phyloP scores from a whole-genome alignment of 2,329 filamentous ascomycete species.

The Microdochium paspali region DNA sequence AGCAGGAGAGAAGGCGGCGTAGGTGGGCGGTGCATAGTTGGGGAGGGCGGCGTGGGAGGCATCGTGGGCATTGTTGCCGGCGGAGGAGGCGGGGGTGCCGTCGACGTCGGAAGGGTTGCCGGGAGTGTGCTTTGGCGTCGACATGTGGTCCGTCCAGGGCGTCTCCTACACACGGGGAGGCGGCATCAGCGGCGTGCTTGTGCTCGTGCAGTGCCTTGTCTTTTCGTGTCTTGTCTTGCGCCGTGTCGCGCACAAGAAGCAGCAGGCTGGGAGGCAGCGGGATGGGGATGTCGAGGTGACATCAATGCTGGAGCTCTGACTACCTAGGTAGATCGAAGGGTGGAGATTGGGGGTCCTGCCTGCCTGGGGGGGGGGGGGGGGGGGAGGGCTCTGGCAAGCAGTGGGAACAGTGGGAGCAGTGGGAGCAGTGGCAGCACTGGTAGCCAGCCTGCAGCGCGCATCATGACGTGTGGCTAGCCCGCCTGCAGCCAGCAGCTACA shows the following conservation, averaged over 20 bases:
- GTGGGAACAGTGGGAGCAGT: too few species aligned
- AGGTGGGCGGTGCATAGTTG: constrained; percentile 53
- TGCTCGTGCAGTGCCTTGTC: too few species aligned
- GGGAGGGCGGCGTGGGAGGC: constrained; percentile 11
- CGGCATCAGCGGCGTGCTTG: too few species aligned
- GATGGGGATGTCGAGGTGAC: too few species aligned
- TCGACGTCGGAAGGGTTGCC: constrained; percentile 20
- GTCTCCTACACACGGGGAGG: constrained; percentile 22
- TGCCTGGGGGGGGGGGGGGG: neutral
- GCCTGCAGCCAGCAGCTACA: neutral
- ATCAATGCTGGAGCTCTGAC: neutral
- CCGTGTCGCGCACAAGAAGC: too few species aligned
- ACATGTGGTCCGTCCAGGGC: constrained; percentile 46
- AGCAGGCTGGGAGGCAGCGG: too few species aligned
- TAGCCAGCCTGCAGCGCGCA: too few species aligned
- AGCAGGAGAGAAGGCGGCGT: constrained; percentile 82
- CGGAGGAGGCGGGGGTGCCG: constrained; percentile 21
- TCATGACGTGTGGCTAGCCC: neutral
- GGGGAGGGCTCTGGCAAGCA: too few species aligned
- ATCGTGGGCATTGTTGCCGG: constrained; percentile 7
- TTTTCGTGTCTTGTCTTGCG: too few species aligned
- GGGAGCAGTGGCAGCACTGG: too few species aligned
- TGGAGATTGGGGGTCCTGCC: neutral
- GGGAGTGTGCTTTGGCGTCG: constrained; percentile 30
- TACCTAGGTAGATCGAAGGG: neutral